These are phyloP conservation scores for Aureobasidium uvarum DNA, from an alignment of 2,329 filamentous ascomycete species.

Conservation along the genomic window DNA sequence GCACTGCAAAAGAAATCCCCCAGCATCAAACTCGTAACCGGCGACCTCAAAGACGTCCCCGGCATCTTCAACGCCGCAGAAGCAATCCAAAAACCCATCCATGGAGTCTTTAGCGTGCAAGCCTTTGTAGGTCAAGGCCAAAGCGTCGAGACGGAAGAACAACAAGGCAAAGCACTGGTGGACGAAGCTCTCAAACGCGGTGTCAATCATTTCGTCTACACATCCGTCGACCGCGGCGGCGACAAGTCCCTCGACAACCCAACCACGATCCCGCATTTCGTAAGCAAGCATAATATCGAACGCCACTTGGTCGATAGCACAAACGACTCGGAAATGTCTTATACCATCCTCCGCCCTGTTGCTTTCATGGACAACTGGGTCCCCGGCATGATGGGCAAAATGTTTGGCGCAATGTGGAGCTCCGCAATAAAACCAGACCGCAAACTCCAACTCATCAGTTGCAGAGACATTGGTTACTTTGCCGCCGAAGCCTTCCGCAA, in stretches of 20 bases:
- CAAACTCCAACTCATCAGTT: conserved; percentile 43
- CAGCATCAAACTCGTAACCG: conserved; percentile 56
- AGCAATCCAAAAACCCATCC: conserved; percentile 37
- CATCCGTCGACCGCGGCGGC: conserved; percentile 62
- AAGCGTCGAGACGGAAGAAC: conserved; percentile 47
- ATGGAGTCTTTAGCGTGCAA: conserved; percentile 62
- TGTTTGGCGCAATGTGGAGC: conserved; percentile 49
- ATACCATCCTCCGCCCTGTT: conserved; percentile 61
- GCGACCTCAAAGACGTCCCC: conserved; percentile 54
- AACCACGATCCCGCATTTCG: conserved; percentile 62
- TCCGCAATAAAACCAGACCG: conserved; percentile 30
- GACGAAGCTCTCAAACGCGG: conserved; percentile 54
- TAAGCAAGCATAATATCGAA: conserved; percentile 61
- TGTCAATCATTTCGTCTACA: conserved; percentile 62
- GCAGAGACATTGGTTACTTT: conserved; percentile 53
- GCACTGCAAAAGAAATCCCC: conserved; percentile 47
- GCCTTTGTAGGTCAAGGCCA: conserved; percentile 43
- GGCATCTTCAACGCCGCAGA: conserved; percentile 47
- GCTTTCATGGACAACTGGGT: conserved; percentile 62
- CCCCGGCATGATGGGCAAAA: conserved; percentile 49
- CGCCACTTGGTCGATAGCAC: conserved; percentile 54
- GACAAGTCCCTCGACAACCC: conserved; percentile 53
- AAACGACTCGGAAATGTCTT: conserved; percentile 52
- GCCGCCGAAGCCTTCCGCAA: conserved; percentile 51
- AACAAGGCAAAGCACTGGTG: conserved; percentile 58